These are phyloP conservation scores for Dalechampia spathulata DNA, from an alignment of 441 rosid species.

Conservation along the genomic window DNA sequence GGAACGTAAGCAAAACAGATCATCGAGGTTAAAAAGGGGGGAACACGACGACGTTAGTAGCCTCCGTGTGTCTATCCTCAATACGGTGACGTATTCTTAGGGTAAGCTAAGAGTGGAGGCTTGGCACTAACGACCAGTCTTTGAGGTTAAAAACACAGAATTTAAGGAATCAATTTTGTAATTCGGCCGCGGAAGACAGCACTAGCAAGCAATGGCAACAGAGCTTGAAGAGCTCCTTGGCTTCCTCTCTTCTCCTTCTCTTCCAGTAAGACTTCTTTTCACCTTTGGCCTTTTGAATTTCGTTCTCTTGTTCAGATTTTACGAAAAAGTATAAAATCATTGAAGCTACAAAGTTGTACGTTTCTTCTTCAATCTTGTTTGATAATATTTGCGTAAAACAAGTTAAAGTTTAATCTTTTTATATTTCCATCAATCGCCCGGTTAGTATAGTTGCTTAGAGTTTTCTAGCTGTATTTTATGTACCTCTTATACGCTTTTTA, in stretches of 20 bases:
- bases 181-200: neutral
- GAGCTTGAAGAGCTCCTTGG: conserved; percentile 79
- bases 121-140: conserved; percentile 4
- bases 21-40: no score
- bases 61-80: no score
- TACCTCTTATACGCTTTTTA: neutral
- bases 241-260: conserved; percentile 66
- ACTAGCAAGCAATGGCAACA: conserved; percentile 57
- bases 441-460: no score
- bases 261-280: conserved; percentile 36
- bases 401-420: no score
- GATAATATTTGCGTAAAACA: no score
- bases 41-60: no score
- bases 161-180: neutral
- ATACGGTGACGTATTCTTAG: no score
- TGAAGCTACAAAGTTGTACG: neutral
- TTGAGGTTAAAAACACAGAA: neutral
- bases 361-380: no score
- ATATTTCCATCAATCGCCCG: no score
- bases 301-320: neutral
- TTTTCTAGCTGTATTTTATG: neutral
- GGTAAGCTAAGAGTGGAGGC: no score
- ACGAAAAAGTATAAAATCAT: neutral
- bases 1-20: no score
- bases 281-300: neutral